Evolutionary conservation across 192 early-diverging fungal species (phyloP), one percentile per base, ranked within the genome.

Genomic region (Spinellus fusiger): DNA sequence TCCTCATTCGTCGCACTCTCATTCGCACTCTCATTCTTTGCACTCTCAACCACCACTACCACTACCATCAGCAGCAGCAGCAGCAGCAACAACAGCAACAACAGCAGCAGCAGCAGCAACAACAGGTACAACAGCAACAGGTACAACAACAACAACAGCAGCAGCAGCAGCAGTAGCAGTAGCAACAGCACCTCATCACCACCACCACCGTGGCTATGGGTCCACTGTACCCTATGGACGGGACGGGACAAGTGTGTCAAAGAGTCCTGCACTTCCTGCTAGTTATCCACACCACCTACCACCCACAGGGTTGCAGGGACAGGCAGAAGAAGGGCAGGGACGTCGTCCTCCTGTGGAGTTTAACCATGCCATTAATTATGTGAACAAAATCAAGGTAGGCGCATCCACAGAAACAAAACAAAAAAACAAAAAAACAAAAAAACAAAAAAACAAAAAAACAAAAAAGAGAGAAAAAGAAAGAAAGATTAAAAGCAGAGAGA

Each of bases 361-460:
- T 60, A 89, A 92, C 59, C 92, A 98, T 69, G 96, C 96, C 9
- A 99, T 99, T 35, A 97, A 92, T 68, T 99, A 98, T 73, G 96
- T 99, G 8, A 98, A 98, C 75, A 96, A 96, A 72, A 96, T 99
- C 68, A 99, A 99, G 81, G 86, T 88, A 75, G 13, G 2, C 3
- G 5, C 13, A 37, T 47, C 4, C 0, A 54, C 20, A n/a, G 22
- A 15, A 62, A 26, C 23, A 28, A 27, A 22, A 13, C 31, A 56
- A 44, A 18, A 2, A 25, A 59, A 5, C 0, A 54, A 54, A n/a
- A 22, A 15, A 62, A 26, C 23, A 28, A 27, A 22, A 13, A 56
- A 56, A 44, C 22, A 2, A 25, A 18, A 9, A 49, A 25, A 25
- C 13, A 12, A 28, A 53, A 12, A 16, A 1, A 32, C 1, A 18